A percentile compares a stretch with the other conserved stretches of the same genome.
Conservation (phyloP, 2,329 filamentous ascomycete species). For the Sphaerulina musiva region DNA sequence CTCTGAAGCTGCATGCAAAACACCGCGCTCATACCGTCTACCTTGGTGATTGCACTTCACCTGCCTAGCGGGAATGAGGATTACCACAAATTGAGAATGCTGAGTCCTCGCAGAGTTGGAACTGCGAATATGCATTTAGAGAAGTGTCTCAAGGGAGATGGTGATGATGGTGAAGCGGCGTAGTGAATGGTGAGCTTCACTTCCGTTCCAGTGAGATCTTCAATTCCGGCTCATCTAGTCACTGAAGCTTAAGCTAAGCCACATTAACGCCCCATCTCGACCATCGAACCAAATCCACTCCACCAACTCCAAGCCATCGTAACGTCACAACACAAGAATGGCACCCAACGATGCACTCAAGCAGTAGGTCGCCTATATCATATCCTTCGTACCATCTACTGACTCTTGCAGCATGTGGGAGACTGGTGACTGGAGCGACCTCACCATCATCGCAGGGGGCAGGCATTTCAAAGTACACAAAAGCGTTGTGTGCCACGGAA, state of each 20-base stretch:
- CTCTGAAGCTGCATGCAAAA: neutral
- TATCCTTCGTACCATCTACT: neutral
- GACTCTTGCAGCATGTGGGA: neutral
- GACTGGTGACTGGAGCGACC: constrained; percentile 2
- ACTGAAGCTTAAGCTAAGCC: no score
- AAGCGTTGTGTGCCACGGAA: constrained; percentile 1
- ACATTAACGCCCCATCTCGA: neutral
- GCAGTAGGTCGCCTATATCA: neutral
- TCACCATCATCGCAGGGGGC: neutral
- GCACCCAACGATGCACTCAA: neutral
- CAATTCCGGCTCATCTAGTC: no score
- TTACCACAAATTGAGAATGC: no score
- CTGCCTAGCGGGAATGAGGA: no score
- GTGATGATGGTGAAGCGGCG: no score
- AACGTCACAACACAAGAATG: neutral
- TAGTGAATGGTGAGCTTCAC: no score
- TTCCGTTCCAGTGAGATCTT: no score
- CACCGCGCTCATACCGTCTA: neutral
- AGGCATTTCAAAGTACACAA: constrained; percentile 4
- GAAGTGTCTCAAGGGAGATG: no score
- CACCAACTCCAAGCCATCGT: neutral
- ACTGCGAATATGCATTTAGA: no score
- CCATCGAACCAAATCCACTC: neutral
- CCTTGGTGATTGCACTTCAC: no score
- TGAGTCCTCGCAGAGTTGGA: no score